phyloP scores from a whole-genome alignment of 139 green algal species.

The Coelastrella sp. region DNA sequence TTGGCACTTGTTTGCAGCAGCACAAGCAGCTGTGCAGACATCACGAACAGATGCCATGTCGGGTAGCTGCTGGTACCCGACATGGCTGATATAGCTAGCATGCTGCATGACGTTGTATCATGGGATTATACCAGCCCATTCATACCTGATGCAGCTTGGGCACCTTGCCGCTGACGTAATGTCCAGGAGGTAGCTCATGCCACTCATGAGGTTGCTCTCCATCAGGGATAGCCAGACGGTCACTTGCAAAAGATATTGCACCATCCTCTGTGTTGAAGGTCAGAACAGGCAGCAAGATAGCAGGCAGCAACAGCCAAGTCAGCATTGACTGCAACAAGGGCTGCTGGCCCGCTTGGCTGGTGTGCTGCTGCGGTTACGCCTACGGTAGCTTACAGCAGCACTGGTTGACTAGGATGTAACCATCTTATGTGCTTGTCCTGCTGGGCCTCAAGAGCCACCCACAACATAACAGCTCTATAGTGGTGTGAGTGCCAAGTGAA shows the following conservation, averaged over 20 bases:
- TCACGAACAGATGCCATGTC: background rate
- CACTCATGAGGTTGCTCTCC: constrained; percentile 56
- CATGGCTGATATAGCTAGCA: background rate
- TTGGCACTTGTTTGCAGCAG: background rate
- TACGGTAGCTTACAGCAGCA: too few species aligned
- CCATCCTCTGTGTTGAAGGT: constrained; percentile 57
- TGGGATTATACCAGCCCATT: too few species aligned
- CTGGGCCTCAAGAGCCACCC: background rate
- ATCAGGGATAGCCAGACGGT: constrained; percentile 47
- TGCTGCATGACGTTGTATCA: background rate
- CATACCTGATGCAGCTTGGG: constrained; percentile 50
- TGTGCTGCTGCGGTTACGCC: too few species aligned
- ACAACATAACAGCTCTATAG: background rate
- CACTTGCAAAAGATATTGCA: constrained; percentile 63
- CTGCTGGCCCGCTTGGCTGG: too few species aligned
- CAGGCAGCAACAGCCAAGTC: background rate
- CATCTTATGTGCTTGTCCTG: too few species aligned
- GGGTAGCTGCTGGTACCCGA: background rate
- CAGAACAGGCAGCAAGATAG: background rate
- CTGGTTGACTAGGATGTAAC: too few species aligned
- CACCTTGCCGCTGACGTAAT: constrained; percentile 68
- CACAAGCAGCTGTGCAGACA: too few species aligned
- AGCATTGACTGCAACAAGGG: background rate
- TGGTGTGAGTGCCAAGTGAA: too few species aligned
- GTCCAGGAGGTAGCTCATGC: constrained; percentile 76